phyloP scores from a whole-genome alignment of 2,329 filamentous ascomycete genomes.

The Alternaria longipes region DNA sequence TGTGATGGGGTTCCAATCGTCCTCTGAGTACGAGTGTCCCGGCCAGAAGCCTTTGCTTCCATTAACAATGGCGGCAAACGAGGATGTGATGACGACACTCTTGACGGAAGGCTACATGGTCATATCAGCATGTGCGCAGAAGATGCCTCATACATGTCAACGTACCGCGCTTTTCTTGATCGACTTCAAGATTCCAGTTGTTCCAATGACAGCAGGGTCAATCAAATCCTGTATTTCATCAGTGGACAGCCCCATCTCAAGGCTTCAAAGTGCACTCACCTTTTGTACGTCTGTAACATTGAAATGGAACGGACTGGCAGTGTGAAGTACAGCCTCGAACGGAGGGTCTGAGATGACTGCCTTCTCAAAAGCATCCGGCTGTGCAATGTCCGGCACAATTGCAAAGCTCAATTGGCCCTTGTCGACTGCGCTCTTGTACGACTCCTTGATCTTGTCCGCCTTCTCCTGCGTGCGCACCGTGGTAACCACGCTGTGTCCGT shows the following conservation, averaged over 20 bases:
- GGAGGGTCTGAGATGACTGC: conserved; percentile 68
- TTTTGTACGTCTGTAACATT: conserved; percentile 77
- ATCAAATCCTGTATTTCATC: conserved; percentile 55
- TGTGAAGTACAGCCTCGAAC: conserved; percentile 71
- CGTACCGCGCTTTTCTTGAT: conserved; percentile 52
- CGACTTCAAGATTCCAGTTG: conserved; percentile 68
- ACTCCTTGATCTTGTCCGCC: conserved; percentile 67
- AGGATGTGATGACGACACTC: conserved; percentile 75
- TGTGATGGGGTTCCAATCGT: conserved; percentile 67
- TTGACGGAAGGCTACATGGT: conserved; percentile 66
- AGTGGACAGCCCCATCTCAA: background rate
- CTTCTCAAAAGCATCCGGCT: conserved; percentile 72
- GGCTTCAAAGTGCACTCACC: conserved; percentile 30
- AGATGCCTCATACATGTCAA: background rate
- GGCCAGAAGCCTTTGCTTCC: conserved; percentile 61
- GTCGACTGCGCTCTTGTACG: conserved; percentile 59
- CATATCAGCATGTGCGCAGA: background rate
- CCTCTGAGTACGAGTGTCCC: conserved; percentile 62
- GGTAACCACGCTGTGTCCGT: conserved; percentile 68
- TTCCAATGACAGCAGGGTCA: conserved; percentile 70
- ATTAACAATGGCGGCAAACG: conserved; percentile 72
- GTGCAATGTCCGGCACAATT: conserved; percentile 77
- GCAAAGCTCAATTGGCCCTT: conserved; percentile 69
- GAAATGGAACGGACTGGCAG: conserved; percentile 71
- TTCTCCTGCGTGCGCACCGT: conserved; percentile 70